A percentile compares a stretch with the other conserved stretches of the same genome.
Conservation (phyloP, 768 basidiomycete genomes). For the Podaxis carcinomalis region DNA sequence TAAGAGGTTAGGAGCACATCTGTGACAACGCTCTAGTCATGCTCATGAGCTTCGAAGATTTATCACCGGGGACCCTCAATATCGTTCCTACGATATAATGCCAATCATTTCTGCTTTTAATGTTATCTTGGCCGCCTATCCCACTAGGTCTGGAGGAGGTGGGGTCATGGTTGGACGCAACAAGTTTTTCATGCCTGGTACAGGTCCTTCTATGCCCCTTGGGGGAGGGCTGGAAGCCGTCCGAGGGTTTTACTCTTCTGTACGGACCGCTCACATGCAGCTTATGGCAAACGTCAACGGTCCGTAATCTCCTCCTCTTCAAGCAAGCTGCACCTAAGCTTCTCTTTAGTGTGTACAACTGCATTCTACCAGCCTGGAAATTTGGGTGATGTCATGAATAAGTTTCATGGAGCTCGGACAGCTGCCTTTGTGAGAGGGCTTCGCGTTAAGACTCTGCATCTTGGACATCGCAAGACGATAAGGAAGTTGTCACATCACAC, state of each 20-base stretch:
- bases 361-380: slow-evolving; percentile 62
- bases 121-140: slow-evolving; percentile 53
- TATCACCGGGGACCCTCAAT: slow-evolving; percentile 49
- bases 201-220: slow-evolving; percentile 47
- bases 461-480: slow-evolving; percentile 71
- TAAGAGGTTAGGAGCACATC: slow-evolving; percentile 26
- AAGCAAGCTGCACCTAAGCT: not conserved
- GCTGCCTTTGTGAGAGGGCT: slow-evolving; percentile 64
- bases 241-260: slow-evolving; percentile 58
- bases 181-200: slow-evolving; percentile 57
- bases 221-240: slow-evolving; percentile 51
- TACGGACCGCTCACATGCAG: slow-evolving; percentile 50
- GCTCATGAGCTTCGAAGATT: slow-evolving; percentile 34
- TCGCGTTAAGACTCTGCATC: slow-evolving; percentile 60
- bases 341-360: slow-evolving; percentile 46
- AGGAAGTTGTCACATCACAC: slow-evolving; percentile 47
- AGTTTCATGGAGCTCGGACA: slow-evolving; percentile 60
- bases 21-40: not conserved
- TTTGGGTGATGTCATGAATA: slow-evolving; percentile 55
- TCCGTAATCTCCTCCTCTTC: slow-evolving; percentile 33
- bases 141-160: slow-evolving; percentile 45
- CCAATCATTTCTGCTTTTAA: slow-evolving; percentile 66
- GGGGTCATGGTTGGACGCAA: slow-evolving; percentile 63
- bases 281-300: slow-evolving; percentile 62
- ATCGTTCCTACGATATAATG: slow-evolving; percentile 51